Evolutionary conservation across 345 rosid genomes (phyloP), one percentile per base, ranked within the genome.

Genomic region (Linum trigynum): DNA sequence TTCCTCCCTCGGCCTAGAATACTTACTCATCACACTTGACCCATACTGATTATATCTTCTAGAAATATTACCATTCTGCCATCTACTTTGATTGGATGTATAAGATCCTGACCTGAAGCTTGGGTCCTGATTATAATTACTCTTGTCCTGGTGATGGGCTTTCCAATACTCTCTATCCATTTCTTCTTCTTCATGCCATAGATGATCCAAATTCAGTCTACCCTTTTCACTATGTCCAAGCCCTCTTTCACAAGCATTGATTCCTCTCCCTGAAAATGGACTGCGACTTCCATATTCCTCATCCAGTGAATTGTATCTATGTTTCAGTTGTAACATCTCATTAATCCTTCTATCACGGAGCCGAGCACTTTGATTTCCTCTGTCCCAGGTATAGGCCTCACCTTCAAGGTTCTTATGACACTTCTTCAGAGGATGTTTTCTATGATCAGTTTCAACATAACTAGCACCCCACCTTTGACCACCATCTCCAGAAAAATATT

Each of bases 171-270:
- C 51, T 45, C 51, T 45, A 2, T 7, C 12, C 78, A 64, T 66
- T 23, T 23, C 32, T 56, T 38, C 70, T 57, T 72, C 81, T 69
- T 63, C 71, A 57, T 62, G 40, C 72, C 65, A 39, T 56, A 69
- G 71, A 53, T 73, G 67, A 68, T 78, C 80, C 77, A 69, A 42
- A 69, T 70, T 65, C 75, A 80, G 59, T 51, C 76, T 23, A 23
- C 32, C 66, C 40, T 73, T 55, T 61, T 69, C 65, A 39, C n/a
- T 41, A 66, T 66, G 61, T 71, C 78, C 71, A 66, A 53, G 67
- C 63, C 76, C 75, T 81, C 75, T 72, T 55, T 67, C 78, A 71
- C 45, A 65, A 38, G 65, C 60, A 62, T 72, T 63, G 48, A 59
- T 59, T 65, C 71, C 67, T 71, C 84, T 82, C 73, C 63, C 68